Conservation (phyloP, 2,329 filamentous ascomycete genomes). For the Aspergillus brunneoviolaceus region DNA sequence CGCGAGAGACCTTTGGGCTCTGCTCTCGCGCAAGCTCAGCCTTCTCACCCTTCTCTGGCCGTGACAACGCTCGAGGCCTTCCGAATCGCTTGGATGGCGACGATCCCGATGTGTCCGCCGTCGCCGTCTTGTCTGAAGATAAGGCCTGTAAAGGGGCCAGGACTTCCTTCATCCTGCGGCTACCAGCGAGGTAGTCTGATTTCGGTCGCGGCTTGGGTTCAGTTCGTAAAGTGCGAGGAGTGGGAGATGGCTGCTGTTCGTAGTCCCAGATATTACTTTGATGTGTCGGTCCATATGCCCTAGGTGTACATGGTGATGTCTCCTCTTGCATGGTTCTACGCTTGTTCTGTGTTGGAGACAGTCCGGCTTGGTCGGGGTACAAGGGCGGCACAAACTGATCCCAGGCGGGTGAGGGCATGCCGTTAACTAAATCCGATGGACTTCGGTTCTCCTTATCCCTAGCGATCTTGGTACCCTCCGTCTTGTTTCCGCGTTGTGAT, state of each 20-base stretch:
- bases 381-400: slow-evolving; percentile 64
- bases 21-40: slow-evolving; percentile 30
- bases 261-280: slow-evolving; percentile 61
- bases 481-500: slow-evolving; percentile 67
- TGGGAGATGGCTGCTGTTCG: slow-evolving; percentile 49
- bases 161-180: slow-evolving; percentile 41
- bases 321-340: slow-evolving; percentile 52
- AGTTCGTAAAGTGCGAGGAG: slow-evolving; percentile 27
- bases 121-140: slow-evolving; percentile 25
- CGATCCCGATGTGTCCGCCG: slow-evolving; percentile 15
- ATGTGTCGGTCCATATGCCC: slow-evolving; percentile 60
- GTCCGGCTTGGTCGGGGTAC: slow-evolving; percentile 33
- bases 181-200: slow-evolving; percentile 48
- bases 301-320: slow-evolving; percentile 59
- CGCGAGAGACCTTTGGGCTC: slow-evolving; percentile 52
- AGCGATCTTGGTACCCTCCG: slow-evolving; percentile 52
- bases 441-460: slow-evolving; percentile 82
- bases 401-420: slow-evolving; percentile 70
- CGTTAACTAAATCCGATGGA: slow-evolving; percentile 52
- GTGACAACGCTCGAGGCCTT: slow-evolving; percentile 29
- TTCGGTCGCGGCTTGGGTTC: slow-evolving; percentile 51
- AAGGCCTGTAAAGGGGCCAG: slow-evolving; percentile 29
- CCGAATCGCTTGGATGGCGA: slow-evolving; percentile 20
- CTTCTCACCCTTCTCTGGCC: slow-evolving; percentile 35
- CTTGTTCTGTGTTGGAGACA: slow-evolving; percentile 47